Evolutionary conservation across 345 rosid genomes (phyloP), one percentile per base, ranked within the genome.

Genomic region (Mallotus nudiflorus): DNA sequence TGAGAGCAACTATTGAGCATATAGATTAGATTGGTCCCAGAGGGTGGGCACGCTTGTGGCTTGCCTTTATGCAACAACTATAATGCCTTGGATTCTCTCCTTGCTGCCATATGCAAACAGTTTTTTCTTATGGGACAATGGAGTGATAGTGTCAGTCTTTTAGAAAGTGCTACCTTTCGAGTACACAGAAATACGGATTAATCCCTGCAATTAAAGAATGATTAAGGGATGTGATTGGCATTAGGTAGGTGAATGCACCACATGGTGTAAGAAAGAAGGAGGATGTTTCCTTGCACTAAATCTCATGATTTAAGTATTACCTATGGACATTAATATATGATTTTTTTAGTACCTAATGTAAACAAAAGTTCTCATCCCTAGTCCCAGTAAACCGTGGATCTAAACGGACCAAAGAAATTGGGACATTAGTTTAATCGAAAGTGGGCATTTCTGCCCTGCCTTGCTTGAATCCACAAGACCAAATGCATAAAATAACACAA

Each of bases 61-160:
- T 28, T 42, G 50, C 63, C 84, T 86, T 77, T 78, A 54, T 54
- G 72, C 65, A 78, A 65, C 81, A 73, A 66, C 40, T 35, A 69
- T 45, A 53, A 53, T 53, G 83, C 86, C 18, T 80, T 57, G 82
- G 85, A 82, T 86, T 80, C 86, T 81, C 75, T 15, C 73, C 58
- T 66, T 53, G 37, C 55, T 55, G 73, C 81, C 67, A 31, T 19
- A 27, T 11, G 24, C 31, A 58, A 54, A 15, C 8, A 35, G 1
- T 5, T 42, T 57, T 69, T 27, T 69, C 31, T 53, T 46, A 37
- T n/a, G 73, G 53, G 48, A 71, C 60, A 57, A 15, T n/a, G 29
- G 33, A 53, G 67, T 25, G 65, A 42, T 16, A 2, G 63, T 69
- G 72, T 42, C 70, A 68, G 55, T 42, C 70, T 53, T 55, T 68